These are phyloP conservation scores for Ogataea trehaloabstinens DNA, from an alignment of 805 yeast species.

Conservation along the genomic window DNA sequence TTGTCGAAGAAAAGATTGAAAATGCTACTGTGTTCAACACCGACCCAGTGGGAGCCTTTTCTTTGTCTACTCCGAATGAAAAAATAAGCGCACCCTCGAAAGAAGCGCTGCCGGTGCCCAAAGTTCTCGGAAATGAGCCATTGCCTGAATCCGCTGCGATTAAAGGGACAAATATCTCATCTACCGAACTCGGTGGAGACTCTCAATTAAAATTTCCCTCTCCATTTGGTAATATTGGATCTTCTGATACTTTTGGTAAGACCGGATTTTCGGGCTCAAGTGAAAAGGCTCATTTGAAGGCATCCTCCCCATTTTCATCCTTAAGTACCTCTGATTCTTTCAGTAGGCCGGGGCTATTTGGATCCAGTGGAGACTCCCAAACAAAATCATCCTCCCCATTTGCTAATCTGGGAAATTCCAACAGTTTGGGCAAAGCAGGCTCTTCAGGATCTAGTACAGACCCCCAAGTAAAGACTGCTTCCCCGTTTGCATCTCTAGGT, in stretches of 20 bases:
- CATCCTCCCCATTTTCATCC: not conserved
- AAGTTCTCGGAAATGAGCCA: no score
- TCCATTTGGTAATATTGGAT: not conserved
- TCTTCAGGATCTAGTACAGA: no score
- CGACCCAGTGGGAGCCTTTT: not conserved
- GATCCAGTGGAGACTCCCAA: not conserved
- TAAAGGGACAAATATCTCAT: no score
- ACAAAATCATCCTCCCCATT: not conserved
- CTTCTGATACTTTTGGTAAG: not conserved
- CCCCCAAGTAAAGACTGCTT: no score
- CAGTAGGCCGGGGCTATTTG: not conserved
- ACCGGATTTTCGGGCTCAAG: not conserved
- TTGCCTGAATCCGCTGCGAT: no score
- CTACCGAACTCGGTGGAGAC: no score
- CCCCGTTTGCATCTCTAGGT: constrained; percentile 1
- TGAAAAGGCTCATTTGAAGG: not conserved
- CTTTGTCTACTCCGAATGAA: no score
- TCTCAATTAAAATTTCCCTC: no score
- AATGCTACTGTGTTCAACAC: not conserved
- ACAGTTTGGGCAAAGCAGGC: no score
- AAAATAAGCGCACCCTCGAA: no score
- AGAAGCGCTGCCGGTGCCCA: no score
- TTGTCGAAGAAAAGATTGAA: not conserved
- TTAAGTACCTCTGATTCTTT: not conserved
- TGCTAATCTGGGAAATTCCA: not conserved